Base-by-base conservation (phyloP, 495 filamentous ascomycete species). In the Filosporella fistucella region DNA sequence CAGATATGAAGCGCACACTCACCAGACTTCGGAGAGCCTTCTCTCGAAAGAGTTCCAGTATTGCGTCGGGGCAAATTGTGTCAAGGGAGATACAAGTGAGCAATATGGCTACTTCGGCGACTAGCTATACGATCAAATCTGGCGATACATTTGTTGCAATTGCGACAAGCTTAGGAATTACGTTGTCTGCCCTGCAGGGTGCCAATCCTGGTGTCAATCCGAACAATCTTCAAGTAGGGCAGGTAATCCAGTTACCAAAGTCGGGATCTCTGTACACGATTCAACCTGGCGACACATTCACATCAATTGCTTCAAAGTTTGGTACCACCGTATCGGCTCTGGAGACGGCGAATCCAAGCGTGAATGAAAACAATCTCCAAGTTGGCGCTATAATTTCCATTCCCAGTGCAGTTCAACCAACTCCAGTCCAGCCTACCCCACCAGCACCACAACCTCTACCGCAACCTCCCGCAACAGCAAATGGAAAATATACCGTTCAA, bases 401-500 rank as follows among this genome's bases (percentile, higher is more conserved):
- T 6, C 37, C 22, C 4, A 18, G 6, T 18, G 22, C 8, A 25
- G 3, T 41, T 41, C 5, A 14, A 13, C 37, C 37, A 22, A 9
- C 17, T 14, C n/a, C n/a, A n/a, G n/a, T n/a, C n/a, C n/a, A n/a
- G n/a, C 37, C 37, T 5, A 12, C 10, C 14, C 17, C 22, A 6
- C 12, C 13, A 21, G 4, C 6, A 14, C 37, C 37, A 41, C 12
- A 20, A 21, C 17, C 22, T 9, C 11, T 14, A 21, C 37, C 37
- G 14, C 6, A 14, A 41, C 37, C 37, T 20, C 17, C 37, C 37
- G 22, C 13, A 20, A 6, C 17, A 42, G 32, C 43, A 55, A 10
- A 14, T 6, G 37, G 37, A 21, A 30, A 29, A 22, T 45, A 44
- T 32, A n/a, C 13, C 4, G 23, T 51, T 14, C 16, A 42, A 40